These are phyloP conservation scores for Syncephalastrum sp. DNA, from an alignment of 371 early-diverging fungal species.

Conservation along the genomic window DNA sequence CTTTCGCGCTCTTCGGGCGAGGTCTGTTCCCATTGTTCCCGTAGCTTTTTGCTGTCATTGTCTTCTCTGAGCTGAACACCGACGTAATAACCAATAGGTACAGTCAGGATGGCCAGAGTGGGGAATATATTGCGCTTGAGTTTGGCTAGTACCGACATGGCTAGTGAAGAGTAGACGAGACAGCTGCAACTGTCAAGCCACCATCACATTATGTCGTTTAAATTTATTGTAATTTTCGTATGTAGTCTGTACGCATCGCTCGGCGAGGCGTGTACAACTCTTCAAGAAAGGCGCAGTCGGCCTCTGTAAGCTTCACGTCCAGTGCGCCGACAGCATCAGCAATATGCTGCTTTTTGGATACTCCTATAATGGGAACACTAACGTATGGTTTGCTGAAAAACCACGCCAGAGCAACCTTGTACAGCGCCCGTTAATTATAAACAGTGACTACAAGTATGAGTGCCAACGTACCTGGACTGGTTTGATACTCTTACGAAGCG, in stretches of 20 bases:
- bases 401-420: constrained; percentile 51
- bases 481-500: constrained; percentile 17
- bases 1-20: constrained; percentile 13
- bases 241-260: too few species aligned
- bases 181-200: too few species aligned
- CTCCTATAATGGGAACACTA: constrained; percentile 39
- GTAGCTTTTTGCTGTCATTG: constrained; percentile 7
- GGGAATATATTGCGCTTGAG: constrained; percentile 20
- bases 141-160: not conserved
- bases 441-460: not conserved
- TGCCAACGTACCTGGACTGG: constrained; percentile 8
- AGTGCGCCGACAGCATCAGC: constrained; percentile 31
- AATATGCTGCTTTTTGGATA: constrained; percentile 28
- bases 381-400: constrained; percentile 34
- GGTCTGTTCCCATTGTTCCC: constrained; percentile 6
- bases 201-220: too few species aligned
- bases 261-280: constrained; percentile 22
- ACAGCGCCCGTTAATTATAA: not conserved
- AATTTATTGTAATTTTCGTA: too few species aligned
- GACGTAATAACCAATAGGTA: constrained; percentile 23
- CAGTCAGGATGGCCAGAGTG: constrained; percentile 19
- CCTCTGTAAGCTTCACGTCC: constrained; percentile 29
- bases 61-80: constrained; percentile 23
- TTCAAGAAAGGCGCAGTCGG: constrained; percentile 39
- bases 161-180: too few species aligned